Conservation (phyloP, 257 asterid species). For the Eustoma russellianum region DNA sequence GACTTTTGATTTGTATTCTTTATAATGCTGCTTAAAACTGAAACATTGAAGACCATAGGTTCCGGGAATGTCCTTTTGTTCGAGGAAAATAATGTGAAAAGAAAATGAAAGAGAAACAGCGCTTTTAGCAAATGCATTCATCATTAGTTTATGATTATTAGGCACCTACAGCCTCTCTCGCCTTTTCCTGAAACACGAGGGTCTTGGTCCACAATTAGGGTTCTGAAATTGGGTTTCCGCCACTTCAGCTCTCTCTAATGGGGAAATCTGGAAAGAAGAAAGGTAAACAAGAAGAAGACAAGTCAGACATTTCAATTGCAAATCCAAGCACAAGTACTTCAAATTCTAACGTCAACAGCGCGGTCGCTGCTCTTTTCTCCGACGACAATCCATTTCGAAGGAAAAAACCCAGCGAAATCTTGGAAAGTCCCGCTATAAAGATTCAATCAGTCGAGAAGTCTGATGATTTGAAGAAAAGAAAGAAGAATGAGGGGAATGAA, state of each 20-base stretch:
- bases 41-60: too few species aligned
- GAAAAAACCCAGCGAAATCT: slow-evolving; percentile 14
- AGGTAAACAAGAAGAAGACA: background rate
- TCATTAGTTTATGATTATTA: too few species aligned
- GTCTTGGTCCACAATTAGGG: too few species aligned
- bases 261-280: slow-evolving; percentile 16
- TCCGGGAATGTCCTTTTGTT: too few species aligned
- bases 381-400: slow-evolving; percentile 66
- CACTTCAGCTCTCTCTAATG: slow-evolving; percentile 2
- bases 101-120: too few species aligned
- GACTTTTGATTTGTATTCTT: too few species aligned
- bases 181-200: too few species aligned
- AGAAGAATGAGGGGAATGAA: slow-evolving; percentile 21
- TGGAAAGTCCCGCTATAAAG: slow-evolving; percentile 1
- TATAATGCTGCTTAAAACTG: too few species aligned
- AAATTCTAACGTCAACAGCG: slow-evolving; percentile 30
- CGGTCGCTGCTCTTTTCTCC: slow-evolving; percentile 49
- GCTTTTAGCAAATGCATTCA: too few species aligned
- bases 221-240: too few species aligned
- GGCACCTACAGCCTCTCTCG: too few species aligned
- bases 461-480: slow-evolving; percentile 30
- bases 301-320: slow-evolving; percentile 1
- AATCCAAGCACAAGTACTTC: slow-evolving; percentile 18
- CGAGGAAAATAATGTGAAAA: too few species aligned
- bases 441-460: slow-evolving; percentile 16